Evolutionary conservation across 2,329 filamentous ascomycete genomes (phyloP), one percentile per base, ranked within the genome.

Genomic region (Diatrype stigma): DNA sequence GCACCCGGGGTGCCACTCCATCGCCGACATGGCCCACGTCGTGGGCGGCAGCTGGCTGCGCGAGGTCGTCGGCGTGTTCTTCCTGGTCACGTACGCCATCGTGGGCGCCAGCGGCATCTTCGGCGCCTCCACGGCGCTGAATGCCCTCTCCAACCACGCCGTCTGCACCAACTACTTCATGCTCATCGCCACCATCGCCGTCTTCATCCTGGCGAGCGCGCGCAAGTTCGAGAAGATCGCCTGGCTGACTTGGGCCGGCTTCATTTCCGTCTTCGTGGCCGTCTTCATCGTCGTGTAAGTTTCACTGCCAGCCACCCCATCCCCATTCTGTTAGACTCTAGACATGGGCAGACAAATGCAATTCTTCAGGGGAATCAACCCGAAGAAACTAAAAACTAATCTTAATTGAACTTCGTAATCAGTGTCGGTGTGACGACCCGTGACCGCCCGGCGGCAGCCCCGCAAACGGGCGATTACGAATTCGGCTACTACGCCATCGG

Each of bases 211-310:
- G 6, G 79, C 80, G 1, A 78, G 73, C 32, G 71, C 81, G 3
- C 75, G 80, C 54, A 85, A 80, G 53, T 79, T 84, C 57, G 73
- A 80, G 50, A 78, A 83, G 57, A 78, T 86, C 51, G 79, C 77
- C 2, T 85, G 80, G 79, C 66, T 85, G 42, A 82, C 80, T 0
- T 86, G 79, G 76, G 75, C 73, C 11, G 83, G 82, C 1, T 84
- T 85, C 58, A 51, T 74, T 4, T 80, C 75, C 26, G 76, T 86
- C 35, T 84, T 80, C 56, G 66, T 74, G 16, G 81, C 82, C 3
- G 75, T 84, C 0, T 75, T 82, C 52, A 80, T 82, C 49, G 71
- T 82, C 45, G 79, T 82, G 57, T 71, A 63, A 60, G 69, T 64
- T n/a, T 2, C 21, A 17, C 2, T 34, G 37, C 17, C 47, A 14